Conservation (phyloP, 2,329 filamentous ascomycete genomes). For the Pseudogymnoascus sp. region DNA sequence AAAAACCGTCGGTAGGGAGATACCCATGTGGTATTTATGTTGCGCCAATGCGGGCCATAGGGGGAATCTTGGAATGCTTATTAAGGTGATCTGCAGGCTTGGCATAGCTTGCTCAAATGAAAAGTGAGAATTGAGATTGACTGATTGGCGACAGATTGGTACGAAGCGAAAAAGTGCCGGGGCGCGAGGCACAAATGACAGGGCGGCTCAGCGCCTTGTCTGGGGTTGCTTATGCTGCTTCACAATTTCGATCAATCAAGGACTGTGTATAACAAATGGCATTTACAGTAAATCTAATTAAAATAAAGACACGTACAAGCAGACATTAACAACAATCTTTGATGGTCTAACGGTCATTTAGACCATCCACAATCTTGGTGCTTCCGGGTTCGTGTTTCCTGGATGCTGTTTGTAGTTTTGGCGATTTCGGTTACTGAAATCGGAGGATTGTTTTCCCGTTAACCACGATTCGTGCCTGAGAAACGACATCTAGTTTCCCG, state of each 20-base stretch:
- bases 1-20: not conserved
- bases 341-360: too few species aligned
- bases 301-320: not conserved
- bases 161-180: not conserved
- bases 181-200: not conserved
- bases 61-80: not conserved
- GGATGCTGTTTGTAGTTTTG: too few species aligned
- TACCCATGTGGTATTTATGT: conserved; percentile 1
- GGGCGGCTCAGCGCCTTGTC: not conserved
- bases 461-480: too few species aligned
- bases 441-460: too few species aligned
- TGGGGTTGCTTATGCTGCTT: not conserved
- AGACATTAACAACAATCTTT: too few species aligned
- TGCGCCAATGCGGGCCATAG: not conserved
- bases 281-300: not conserved
- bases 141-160: conserved; percentile 8
- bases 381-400: too few species aligned
- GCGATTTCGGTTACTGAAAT: too few species aligned
- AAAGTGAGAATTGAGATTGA: not conserved
- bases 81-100: not conserved
- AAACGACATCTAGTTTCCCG: too few species aligned
- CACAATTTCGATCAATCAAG: not conserved
- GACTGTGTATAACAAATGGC: not conserved
- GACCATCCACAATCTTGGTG: too few species aligned
- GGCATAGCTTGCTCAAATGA: not conserved